Evolutionary conservation across 148 eudicot species (phyloP).

Genomic region (Chenopodium quinoa): DNA sequence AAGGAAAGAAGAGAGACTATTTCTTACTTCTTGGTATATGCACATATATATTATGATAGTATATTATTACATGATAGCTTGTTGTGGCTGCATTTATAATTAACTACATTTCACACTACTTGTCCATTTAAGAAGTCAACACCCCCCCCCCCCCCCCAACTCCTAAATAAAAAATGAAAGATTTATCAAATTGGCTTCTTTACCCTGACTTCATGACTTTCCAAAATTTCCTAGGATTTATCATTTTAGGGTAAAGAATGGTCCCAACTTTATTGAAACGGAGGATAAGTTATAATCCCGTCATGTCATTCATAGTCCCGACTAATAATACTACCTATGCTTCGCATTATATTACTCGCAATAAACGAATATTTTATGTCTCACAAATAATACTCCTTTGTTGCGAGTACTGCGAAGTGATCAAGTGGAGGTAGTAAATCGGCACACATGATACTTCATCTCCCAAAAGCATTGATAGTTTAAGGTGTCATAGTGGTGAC

Average conservation of each 20-base stretch:
- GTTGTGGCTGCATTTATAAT: not conserved
- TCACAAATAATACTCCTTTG: too few relatives aligned
- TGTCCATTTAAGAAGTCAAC: not conserved
- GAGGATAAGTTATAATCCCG: too few relatives aligned
- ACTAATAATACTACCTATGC: too few relatives aligned
- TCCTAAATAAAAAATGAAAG: not conserved
- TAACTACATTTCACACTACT: not conserved
- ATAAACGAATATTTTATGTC: too few relatives aligned
- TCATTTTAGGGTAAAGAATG: not conserved
- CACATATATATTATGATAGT: not conserved
- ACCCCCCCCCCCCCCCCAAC: too few relatives aligned
- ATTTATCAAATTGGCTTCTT: not conserved
- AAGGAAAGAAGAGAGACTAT: not conserved
- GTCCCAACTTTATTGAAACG: not conserved
- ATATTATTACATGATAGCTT: slow-evolving; percentile 8
- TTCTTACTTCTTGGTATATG: slow-evolving; percentile 9
- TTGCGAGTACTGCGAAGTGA: too few relatives aligned
- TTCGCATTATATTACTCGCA: too few relatives aligned
- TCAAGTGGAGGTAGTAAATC: too few relatives aligned
- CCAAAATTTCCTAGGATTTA: not conserved
- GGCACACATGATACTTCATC: not conserved
- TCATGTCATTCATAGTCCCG: not conserved
- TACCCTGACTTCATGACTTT: not conserved
- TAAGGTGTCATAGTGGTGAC: not conserved
- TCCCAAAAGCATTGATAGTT: not conserved